Percentiles rank a stretch among this genome's conserved stretches.
Conservation (phyloP, 805 yeast species). For the Debaryomyces maramus region DNA sequence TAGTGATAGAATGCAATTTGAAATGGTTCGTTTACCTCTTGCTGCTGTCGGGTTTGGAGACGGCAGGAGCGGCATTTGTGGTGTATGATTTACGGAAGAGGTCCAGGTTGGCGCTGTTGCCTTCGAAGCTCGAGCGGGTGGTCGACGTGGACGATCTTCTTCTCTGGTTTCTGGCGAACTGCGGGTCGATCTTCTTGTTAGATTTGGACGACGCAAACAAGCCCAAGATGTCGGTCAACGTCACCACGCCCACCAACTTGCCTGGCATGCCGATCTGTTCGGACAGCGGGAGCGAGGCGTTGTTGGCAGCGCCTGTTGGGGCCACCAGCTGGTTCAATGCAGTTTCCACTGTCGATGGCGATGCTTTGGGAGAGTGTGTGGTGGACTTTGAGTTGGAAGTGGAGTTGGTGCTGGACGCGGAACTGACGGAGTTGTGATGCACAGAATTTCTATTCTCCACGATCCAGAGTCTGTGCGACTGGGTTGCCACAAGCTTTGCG, state of each 20-base stretch:
- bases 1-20: no score
- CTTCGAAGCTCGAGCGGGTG: conserved; percentile 15
- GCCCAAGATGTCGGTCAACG: conserved; percentile 86
- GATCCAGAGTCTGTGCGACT: conserved; percentile 86
- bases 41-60: no score
- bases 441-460: conserved; percentile 44
- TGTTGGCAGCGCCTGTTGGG: conserved; percentile 6
- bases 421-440: conserved; percentile 5
- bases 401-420: conserved; percentile 7
- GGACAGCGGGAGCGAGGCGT: conserved; percentile 12
- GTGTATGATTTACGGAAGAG: conserved; percentile 15
- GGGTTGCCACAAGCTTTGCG: conserved; percentile 94
- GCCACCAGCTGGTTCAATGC: conserved; percentile 12
- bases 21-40: no score
- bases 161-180: conserved; percentile 83
- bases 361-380: conserved; percentile 6
- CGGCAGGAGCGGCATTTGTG: conserved; percentile 5
- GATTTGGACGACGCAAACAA: conserved; percentile 67
- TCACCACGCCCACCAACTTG: conserved; percentile 84
- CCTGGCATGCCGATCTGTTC: conserved; percentile 59
- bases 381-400: neutral
- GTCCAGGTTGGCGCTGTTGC: conserved; percentile 9
- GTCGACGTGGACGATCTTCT: conserved; percentile 55
- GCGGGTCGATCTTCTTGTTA: conserved; percentile 81
- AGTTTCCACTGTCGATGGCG: conserved; percentile 24